Conservation (phyloP, 2,329 filamentous ascomycete genomes). For the Dendryphion nanum region DNA sequence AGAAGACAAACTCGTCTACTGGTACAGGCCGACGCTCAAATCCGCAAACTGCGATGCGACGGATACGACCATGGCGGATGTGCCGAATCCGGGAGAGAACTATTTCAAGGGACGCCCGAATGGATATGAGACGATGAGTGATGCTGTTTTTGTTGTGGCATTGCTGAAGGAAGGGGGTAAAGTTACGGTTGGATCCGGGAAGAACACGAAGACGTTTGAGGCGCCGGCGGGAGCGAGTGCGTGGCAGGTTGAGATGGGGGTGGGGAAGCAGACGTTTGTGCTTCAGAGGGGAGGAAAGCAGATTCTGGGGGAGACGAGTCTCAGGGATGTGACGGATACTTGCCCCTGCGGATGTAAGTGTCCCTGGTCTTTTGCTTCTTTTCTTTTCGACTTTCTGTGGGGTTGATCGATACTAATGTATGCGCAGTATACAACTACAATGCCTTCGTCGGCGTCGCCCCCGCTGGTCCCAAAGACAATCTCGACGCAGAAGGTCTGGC, state of each 20-base stretch:
- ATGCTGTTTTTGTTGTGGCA: constrained; percentile 54
- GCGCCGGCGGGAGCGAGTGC: constrained; percentile 49
- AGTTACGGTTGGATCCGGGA: constrained; percentile 48
- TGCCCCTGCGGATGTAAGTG: constrained; percentile 47
- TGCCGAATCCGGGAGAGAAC: background rate
- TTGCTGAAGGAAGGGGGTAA: constrained; percentile 48
- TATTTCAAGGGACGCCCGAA: constrained; percentile 54
- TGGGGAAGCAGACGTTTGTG: constrained; percentile 49
- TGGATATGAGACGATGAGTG: constrained; percentile 50
- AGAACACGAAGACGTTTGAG: constrained; percentile 43
- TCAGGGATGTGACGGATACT: constrained; percentile 50
- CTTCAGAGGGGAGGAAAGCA: constrained; percentile 43
- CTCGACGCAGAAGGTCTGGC: constrained; percentile 12
- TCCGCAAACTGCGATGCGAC: constrained; percentile 51
- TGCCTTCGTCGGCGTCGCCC: constrained; percentile 53
- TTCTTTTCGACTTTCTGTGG: no score
- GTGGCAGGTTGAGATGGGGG: constrained; percentile 47
- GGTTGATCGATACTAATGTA: background rate
- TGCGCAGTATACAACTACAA: constrained; percentile 56
- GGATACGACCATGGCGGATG: constrained; percentile 47
- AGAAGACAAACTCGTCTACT: constrained; percentile 53
- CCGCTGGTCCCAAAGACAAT: constrained; percentile 28
- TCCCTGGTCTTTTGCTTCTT: background rate
- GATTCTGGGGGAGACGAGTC: constrained; percentile 48
- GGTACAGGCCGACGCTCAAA: constrained; percentile 54